These are phyloP conservation scores for Curvularia sp. DNA, from an alignment of 2,329 filamentous ascomycete species.

Conservation along the genomic window DNA sequence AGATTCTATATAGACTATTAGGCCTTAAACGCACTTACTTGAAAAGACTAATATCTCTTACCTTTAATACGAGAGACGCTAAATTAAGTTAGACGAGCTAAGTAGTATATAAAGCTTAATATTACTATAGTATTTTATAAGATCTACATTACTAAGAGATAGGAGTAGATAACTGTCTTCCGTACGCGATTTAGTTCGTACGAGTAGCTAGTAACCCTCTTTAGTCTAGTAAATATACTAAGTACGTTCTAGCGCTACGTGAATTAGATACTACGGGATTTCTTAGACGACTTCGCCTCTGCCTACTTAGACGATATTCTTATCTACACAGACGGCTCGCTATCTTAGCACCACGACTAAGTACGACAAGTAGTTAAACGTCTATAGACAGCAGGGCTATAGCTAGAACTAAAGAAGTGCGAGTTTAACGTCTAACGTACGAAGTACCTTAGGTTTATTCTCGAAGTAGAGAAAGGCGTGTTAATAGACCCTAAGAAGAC, in stretches of 20 bases:
- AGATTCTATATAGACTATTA: neutral
- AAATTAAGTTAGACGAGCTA: neutral
- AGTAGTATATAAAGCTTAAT: conserved; percentile 9
- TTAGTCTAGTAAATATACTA: neutral
- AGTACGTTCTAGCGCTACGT: neutral
- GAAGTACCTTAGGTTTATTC: no score
- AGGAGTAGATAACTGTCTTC: conserved; percentile 2
- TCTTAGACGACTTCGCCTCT: conserved; percentile 1
- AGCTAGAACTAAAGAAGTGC: no score
- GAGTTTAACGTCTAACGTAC: no score
- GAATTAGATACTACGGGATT: neutral
- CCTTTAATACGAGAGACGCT: neutral
- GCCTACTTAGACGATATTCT: neutral
- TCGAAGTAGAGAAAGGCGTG: no score
- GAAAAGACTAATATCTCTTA: neutral
- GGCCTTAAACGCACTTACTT: neutral
- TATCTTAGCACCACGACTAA: no score
- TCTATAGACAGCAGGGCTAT: no score
- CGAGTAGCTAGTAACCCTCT: conserved; percentile 1
- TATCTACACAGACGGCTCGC: neutral
- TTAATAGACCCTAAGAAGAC: no score
- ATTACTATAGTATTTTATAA: conserved; percentile 2
- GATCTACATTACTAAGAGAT: neutral
- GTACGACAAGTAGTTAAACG: no score
- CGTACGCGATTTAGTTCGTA: neutral